A percentile compares a stretch with the other conserved stretches of the same genome.
Conservation (phyloP, 164 flowering plant species). For the Nelumbo lutea region DNA sequence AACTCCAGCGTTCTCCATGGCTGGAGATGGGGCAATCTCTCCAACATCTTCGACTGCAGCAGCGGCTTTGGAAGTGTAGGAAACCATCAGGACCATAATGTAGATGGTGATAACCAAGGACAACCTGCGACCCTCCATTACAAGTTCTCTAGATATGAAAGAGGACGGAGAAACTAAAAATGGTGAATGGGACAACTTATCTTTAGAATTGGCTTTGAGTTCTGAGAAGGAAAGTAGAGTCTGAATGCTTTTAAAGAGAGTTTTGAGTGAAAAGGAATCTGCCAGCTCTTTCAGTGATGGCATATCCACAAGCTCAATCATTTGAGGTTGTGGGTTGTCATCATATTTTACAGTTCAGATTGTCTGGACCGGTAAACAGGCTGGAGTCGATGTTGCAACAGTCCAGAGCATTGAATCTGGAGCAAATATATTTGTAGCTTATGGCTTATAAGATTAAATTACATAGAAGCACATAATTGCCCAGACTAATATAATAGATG, state of each 20-base stretch:
- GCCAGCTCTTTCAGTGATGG: slow-evolving; percentile 19
- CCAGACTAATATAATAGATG: too few species aligned
- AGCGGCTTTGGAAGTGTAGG: slow-evolving; percentile 6
- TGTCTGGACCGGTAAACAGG: background rate
- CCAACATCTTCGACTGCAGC: slow-evolving; percentile 17
- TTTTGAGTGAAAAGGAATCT: slow-evolving; percentile 8
- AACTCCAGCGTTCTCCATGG: slow-evolving; percentile 26
- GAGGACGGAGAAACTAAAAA: background rate
- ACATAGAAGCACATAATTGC: too few species aligned
- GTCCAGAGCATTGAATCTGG: too few species aligned
- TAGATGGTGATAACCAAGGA: slow-evolving; percentile 20
- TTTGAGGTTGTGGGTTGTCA: slow-evolving; percentile 13
- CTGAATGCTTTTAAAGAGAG: slow-evolving; percentile 10
- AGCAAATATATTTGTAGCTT: too few species aligned
- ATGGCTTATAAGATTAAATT: too few species aligned
- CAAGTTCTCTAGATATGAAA: background rate
- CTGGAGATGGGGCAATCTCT: slow-evolving; percentile 30
- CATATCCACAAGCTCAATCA: slow-evolving; percentile 18
- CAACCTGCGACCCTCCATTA: slow-evolving; percentile 7
- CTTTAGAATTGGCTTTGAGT: slow-evolving; percentile 4
- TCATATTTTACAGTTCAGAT: background rate
- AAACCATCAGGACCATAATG: slow-evolving; percentile 16
- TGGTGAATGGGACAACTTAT: background rate
- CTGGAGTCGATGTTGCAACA: background rate
- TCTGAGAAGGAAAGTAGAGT: background rate